Evolutionary conservation across 2,329 filamentous ascomycete species (phyloP).

Genomic region (Aspergillus fumigatus): DNA sequence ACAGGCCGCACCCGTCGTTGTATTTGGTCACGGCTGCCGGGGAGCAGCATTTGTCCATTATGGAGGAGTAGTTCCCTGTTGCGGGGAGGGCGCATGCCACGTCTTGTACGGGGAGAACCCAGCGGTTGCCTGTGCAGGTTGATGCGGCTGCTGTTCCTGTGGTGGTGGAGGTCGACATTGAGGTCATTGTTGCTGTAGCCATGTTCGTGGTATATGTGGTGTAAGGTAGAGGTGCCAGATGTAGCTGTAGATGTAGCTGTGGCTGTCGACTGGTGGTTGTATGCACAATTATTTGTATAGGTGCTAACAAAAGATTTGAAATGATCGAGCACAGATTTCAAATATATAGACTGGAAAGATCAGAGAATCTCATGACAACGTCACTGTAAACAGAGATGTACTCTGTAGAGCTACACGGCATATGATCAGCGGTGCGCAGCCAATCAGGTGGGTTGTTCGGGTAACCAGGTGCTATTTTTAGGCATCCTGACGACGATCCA

Average conservation of each 20-base stretch:
- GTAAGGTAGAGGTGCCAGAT: too few species aligned
- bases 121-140: conserved; percentile 30
- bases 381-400: not conserved
- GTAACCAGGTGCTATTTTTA: too few species aligned
- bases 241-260: too few species aligned
- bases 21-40: conserved; percentile 43
- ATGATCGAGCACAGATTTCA: not conserved
- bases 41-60: conserved; percentile 46
- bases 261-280: too few species aligned
- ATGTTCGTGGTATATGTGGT: too few species aligned
- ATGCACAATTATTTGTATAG: too few species aligned
- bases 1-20: conserved; percentile 47
- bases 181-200: too few species aligned
- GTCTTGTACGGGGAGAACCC: conserved; percentile 43
- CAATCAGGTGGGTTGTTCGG: not conserved
- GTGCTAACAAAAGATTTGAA: not conserved
- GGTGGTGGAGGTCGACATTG: too few species aligned
- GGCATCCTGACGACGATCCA: too few species aligned
- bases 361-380: not conserved
- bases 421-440: not conserved
- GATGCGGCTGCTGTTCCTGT: too few species aligned
- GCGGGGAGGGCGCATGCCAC: conserved; percentile 43
- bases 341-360: too few species aligned
- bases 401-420: not conserved
- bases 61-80: conserved; percentile 38